Evolutionary conservation across 768 basidiomycete genomes (phyloP).

Genomic region (Tephrocybe sp.): DNA sequence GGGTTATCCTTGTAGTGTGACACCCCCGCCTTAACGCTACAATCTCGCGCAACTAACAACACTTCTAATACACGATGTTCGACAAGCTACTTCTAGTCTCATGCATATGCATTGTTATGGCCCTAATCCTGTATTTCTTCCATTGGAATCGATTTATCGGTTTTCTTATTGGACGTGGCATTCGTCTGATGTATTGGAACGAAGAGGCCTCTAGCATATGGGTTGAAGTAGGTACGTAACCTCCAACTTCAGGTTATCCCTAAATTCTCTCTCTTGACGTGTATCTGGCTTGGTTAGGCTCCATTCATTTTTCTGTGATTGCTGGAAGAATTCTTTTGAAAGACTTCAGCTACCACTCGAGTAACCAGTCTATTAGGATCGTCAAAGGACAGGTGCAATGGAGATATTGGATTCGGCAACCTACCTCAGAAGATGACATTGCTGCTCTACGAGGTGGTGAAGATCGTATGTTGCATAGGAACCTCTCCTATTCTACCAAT

Average conservation of each 20-base stretch:
- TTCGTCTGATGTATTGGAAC: constrained; percentile 81
- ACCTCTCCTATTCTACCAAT: not conserved
- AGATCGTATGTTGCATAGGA: constrained; percentile 42
- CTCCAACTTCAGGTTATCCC: no score
- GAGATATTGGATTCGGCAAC: constrained; percentile 90
- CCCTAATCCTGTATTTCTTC: constrained; percentile 76
- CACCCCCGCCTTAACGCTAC: no score
- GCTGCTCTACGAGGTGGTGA: constrained; percentile 47
- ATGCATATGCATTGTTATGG: constrained; percentile 56
- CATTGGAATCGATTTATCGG: constrained; percentile 90
- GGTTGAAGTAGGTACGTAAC: constrained; percentile 71
- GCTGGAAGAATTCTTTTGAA: constrained; percentile 87
- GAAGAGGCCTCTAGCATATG: constrained; percentile 74
- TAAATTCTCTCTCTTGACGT: no score
- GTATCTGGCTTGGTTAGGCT: constrained; percentile 46
- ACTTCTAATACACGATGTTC: constrained; percentile 42
- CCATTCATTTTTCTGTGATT: constrained; percentile 88
- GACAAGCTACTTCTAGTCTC: constrained; percentile 60
- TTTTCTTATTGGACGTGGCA: constrained; percentile 56
- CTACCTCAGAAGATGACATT: constrained; percentile 75
- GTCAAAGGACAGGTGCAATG: constrained; percentile 87
- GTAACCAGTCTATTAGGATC: constrained; percentile 85
- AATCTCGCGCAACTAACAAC: not conserved
- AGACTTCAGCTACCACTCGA: constrained; percentile 87
- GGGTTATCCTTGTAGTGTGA: no score